Evolutionary conservation across 2,329 filamentous ascomycete genomes (phyloP).

Genomic region (Monosporascus sp.): DNA sequence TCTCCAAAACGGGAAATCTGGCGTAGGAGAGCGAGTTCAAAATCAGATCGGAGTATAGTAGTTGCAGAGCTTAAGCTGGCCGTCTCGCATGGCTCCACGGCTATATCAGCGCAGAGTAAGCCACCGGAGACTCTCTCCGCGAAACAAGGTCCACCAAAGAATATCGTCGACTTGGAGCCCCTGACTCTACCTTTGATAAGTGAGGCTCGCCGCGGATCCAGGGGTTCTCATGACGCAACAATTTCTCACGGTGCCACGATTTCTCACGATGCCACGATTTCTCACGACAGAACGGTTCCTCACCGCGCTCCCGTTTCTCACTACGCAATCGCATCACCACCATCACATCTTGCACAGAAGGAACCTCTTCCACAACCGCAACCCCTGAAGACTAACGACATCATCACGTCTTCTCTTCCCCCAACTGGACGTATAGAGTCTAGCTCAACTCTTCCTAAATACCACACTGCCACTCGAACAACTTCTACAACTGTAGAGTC

Average conservation of each 20-base stretch:
- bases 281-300: not conserved
- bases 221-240: too few species aligned
- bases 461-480: not conserved
- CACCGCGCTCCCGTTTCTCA: not conserved
- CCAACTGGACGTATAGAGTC: constrained; percentile 4
- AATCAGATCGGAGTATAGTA: constrained; percentile 39
- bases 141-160: not conserved
- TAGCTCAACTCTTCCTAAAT: not conserved
- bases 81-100: constrained; percentile 44
- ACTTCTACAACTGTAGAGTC: constrained; percentile 4
- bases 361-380: constrained; percentile 18
- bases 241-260: too few species aligned
- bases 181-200: not conserved
- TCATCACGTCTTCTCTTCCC: constrained; percentile 10
- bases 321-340: constrained; percentile 12
- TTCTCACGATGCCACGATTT: too few species aligned
- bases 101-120: constrained; percentile 16
- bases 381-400: constrained; percentile 9
- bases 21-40: constrained; percentile 44
- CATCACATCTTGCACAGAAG: constrained; percentile 10
- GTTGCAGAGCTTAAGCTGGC: constrained; percentile 44
- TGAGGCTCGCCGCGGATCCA: not conserved
- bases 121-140: constrained; percentile 15
- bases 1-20: constrained; percentile 34
- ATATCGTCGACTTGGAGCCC: not conserved